Percentiles rank a stretch among this genome's conserved stretches.
phyloP scores from a whole-genome alignment of 441 rosid genomes.

The Adansonia grandidieri region DNA sequence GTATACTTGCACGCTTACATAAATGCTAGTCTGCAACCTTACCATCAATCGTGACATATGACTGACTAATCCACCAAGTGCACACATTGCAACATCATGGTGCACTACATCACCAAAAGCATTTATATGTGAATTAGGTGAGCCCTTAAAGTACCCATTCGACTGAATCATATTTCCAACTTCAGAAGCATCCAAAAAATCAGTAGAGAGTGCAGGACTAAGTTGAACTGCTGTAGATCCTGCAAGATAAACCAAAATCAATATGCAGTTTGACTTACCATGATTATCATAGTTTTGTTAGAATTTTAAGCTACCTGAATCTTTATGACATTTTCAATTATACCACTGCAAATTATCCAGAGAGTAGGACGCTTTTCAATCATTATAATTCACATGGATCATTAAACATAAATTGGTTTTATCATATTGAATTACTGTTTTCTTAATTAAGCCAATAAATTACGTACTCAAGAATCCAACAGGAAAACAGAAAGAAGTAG shows the following conservation, averaged over 20 bases:
- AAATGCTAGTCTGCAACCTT: constrained; percentile 34
- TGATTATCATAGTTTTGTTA: constrained; percentile 6
- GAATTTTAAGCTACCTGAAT: neutral
- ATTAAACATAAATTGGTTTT: constrained; percentile 11
- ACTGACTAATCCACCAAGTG: constrained; percentile 80
- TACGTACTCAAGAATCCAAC: neutral
- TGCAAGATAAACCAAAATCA: constrained; percentile 30
- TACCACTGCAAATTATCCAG: constrained; percentile 1
- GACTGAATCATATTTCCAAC: constrained; percentile 68
- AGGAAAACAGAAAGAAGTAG: neutral
- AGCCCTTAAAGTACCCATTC: constrained; percentile 68
- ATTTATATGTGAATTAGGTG: constrained; percentile 54
- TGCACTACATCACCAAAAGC: constrained; percentile 57
- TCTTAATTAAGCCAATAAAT: neutral
- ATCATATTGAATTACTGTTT: neutral
- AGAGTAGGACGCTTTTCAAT: neutral
- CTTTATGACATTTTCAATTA: constrained; percentile 2
- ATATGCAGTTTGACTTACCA: neutral
- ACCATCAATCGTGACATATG: constrained; percentile 95
- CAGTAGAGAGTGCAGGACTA: constrained; percentile 55
- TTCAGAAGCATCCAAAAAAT: constrained; percentile 66
- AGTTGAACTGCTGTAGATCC: constrained; percentile 70
- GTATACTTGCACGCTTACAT: neutral
- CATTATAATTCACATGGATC: neutral
- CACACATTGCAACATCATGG: constrained; percentile 59